Evolutionary conservation across 2,329 filamentous ascomycete genomes (phyloP), one percentile per base, ranked within the genome.

Genomic region (Apiospora saccharicola): DNA sequence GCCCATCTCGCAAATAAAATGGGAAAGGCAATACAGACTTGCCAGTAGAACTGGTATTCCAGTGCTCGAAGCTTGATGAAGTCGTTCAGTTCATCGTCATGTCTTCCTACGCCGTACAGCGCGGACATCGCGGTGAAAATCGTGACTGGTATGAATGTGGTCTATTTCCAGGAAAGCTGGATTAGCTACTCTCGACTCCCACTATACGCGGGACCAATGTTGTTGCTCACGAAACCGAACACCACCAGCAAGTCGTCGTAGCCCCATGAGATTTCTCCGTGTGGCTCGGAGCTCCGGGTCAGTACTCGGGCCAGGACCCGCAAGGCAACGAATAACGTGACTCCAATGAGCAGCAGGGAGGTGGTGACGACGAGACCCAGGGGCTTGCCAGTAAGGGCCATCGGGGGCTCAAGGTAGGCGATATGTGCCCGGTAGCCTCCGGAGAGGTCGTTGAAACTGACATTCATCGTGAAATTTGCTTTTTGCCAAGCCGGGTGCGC

Each of bases 31-130:
- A 64, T 64, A 5, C 57, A 64, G 12, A 64, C 13, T 6, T 41
- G 19, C 57, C 57, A 64, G 6, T 64, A 64, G 57, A 41, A 64
- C 22, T 64, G 34, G 10, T 64, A 64, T 41, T 64, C 57, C 34
- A 64, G 57, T 2, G 30, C 57, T 22, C 57, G 57, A 22, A 64
- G 34, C 57, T 64, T 64, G 30, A 64, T 24, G 34, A 41, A 41
- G 1, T 41, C 30, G 57, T 41, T 41, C 19, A 64, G 19, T 22
- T 41, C 57, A n/a, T 64, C 34, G 34, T 64, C 57, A 1, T 64
- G 57, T 2, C 34, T 41, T 24, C 57, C 57, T 41, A 64, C 57
- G 16, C 57, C 57, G 34, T 41, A 64, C 8, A 64, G 57, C 57
- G 57, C 34, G 14, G 57, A 64, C 19, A 64, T 22, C 8, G 12